Percentiles rank a stretch among this genome's conserved stretches.
These are phyloP conservation scores for Ciborinia camelliae DNA, from an alignment of 2,329 filamentous ascomycete species.

Conservation along the genomic window DNA sequence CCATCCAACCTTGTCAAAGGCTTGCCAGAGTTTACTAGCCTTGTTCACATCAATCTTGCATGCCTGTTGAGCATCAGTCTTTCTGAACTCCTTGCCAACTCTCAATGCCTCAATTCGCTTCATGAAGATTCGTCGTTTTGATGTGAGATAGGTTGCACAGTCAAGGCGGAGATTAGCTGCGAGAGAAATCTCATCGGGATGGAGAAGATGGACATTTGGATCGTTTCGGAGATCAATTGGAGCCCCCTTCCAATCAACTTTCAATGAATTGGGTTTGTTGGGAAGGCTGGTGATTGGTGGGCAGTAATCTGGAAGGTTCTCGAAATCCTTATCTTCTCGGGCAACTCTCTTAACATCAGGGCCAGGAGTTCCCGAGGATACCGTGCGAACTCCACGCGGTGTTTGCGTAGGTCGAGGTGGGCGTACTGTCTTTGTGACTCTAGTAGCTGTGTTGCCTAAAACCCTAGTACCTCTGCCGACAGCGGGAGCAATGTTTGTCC, in stretches of 20 bases:
- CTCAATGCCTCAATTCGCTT: slow-evolving; percentile 64
- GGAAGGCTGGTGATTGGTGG: slow-evolving; percentile 66
- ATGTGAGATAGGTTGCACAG: slow-evolving; percentile 84
- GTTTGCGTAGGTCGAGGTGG: slow-evolving; percentile 21
- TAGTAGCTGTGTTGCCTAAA: slow-evolving; percentile 11
- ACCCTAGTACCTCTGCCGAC: slow-evolving; percentile 6
- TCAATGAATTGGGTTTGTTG: slow-evolving; percentile 65
- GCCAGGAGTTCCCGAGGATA: slow-evolving; percentile 33
- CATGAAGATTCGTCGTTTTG: slow-evolving; percentile 88
- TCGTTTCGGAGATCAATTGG: slow-evolving; percentile 73
- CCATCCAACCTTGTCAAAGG: slow-evolving; percentile 85
- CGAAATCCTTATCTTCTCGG: slow-evolving; percentile 79
- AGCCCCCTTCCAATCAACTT: slow-evolving; percentile 83
- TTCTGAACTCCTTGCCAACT: slow-evolving; percentile 80
- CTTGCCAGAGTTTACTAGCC: slow-evolving; percentile 86
- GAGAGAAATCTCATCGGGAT: slow-evolving; percentile 72
- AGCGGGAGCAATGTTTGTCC: slow-evolving; percentile 33
- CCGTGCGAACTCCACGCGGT: slow-evolving; percentile 14
- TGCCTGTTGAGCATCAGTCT: slow-evolving; percentile 94
- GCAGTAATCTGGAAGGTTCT: slow-evolving; percentile 66
- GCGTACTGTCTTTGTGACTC: slow-evolving; percentile 18
- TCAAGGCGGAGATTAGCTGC: slow-evolving; percentile 78
- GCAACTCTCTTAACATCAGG: slow-evolving; percentile 51
- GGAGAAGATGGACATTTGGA: slow-evolving; percentile 65
- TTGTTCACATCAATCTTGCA: slow-evolving; percentile 99